phyloP scores from a whole-genome alignment of 352 stramenopile species.

The Pythium periplocum region DNA sequence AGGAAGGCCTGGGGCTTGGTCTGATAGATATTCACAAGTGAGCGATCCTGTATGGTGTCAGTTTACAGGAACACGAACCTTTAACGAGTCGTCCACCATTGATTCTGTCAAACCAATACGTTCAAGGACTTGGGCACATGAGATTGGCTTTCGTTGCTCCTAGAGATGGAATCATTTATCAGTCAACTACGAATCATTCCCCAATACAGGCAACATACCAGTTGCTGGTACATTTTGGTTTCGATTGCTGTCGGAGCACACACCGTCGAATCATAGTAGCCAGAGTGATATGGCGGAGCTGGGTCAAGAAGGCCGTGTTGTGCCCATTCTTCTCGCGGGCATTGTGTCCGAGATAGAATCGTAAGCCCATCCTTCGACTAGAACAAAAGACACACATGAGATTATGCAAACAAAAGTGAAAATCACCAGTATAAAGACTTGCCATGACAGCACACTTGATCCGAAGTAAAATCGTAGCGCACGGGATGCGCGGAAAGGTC shows the following conservation, averaged over 20 bases:
- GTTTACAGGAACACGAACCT: too few relatives aligned
- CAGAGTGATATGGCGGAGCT: conserved; percentile 37
- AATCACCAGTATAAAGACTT: conserved; percentile 3
- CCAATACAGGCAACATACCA: too few relatives aligned
- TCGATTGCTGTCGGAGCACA: conserved; percentile 44
- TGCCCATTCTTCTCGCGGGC: conserved; percentile 39
- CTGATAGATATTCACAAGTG: conserved; percentile 7
- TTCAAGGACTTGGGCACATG: background rate
- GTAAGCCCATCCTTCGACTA: too few relatives aligned
- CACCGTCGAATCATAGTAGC: conserved; percentile 46
- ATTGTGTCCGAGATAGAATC: too few relatives aligned
- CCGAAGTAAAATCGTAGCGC: conserved; percentile 73
- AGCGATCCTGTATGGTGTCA: too few relatives aligned
- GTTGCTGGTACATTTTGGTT: conserved; percentile 44
- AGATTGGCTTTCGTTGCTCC: too few relatives aligned
- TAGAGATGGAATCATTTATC: too few relatives aligned
- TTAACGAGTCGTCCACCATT: background rate
- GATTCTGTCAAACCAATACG: conserved; percentile 3
- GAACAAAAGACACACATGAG: conserved; percentile 1
- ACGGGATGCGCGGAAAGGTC: conserved; percentile 51
- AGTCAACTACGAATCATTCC: too few relatives aligned
- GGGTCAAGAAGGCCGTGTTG: conserved; percentile 34
- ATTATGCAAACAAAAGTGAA: conserved; percentile 8
- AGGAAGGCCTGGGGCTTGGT: conserved; percentile 41
- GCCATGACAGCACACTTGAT: conserved; percentile 47